A percentile compares a stretch with the other conserved stretches of the same genome.
phyloP scores from a whole-genome alignment of 208 protist genomes.

The Leishmania major region DNA sequence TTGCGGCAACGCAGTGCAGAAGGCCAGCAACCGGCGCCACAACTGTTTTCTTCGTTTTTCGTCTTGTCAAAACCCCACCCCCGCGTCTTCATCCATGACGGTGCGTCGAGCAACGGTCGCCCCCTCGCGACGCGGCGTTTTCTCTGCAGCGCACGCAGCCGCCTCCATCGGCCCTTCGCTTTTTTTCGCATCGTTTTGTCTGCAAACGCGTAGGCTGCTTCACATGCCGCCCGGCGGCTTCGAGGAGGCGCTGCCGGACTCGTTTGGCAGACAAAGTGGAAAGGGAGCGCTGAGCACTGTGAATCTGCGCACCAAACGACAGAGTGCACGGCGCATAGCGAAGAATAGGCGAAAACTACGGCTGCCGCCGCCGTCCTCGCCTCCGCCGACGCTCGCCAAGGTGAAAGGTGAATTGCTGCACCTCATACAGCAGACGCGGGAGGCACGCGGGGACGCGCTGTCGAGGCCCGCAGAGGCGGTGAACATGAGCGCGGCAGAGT shows the following conservation, averaged over 20 bases:
- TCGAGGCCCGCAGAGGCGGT: neutral
- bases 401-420: constrained; percentile 27
- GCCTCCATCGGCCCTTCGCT: neutral
- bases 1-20: neutral
- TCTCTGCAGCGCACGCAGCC: neutral
- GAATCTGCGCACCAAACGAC: constrained; percentile 39
- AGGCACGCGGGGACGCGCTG: constrained; percentile 15
- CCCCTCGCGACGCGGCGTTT: neutral
- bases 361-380: neutral
- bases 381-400: constrained; percentile 5
- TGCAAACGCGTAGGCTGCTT: constrained; percentile 16
- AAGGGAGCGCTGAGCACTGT: constrained; percentile 60
- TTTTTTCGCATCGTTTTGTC: neutral
- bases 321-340: constrained; percentile 11
- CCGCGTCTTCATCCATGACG: neutral
- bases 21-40: neutral
- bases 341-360: constrained; percentile 18
- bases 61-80: neutral
- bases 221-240: constrained; percentile 63
- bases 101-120: neutral
- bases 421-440: constrained; percentile 24
- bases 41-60: neutral
- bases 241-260: constrained; percentile 50
- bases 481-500: constrained; percentile 2
- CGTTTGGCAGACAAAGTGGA: constrained; percentile 44